Evolutionary conservation across 2,329 filamentous ascomycete species (phyloP), one percentile per base, ranked within the genome.

Genomic region (Colletotrichum siamense): DNA sequence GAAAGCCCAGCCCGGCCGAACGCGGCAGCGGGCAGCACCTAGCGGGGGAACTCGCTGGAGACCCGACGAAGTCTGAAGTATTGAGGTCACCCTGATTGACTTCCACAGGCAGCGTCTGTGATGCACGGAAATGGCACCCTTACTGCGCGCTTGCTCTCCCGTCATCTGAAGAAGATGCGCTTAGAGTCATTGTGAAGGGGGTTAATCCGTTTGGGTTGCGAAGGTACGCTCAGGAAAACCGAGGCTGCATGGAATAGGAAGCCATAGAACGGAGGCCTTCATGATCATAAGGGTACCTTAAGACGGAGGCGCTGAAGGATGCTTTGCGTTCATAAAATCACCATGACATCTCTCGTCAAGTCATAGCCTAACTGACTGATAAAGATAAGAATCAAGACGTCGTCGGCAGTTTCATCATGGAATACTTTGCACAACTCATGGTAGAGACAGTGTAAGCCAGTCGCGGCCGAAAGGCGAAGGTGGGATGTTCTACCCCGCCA

Each of bases 11-110:
- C 30, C 30, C 49, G 57, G 73, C 73, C 73, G 63, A 76, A 68
- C 55, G 69, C 69, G 32, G 73, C 69, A 73, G 55, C 69, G 67
- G 61, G 61, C 52, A 66, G 69, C 32, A 59, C 55, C 8, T 64
- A 59, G 73, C 73, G 63, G 73, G 63, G 63, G 73, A 64, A 44
- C 28, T 30, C 55, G 64, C 69, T 76, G 69, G 57, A 76, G 69
- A 61, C 59, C 24, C 39, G 73, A 55, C 16, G 39, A 34, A 30
- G 18, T 61, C 32, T 66, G 61, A 24, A 52, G 44, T 52, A 52
- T 22, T 22, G n/a, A 52, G 44, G 44, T 52, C n/a, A 49, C 63
- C 49, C 18, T 44, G 34, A 75, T 70, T 32, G 61, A 64, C 70
- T 63, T 73, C 52, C 39, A 32, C 55, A 64, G n/a, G 62, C 62